Conservation (phyloP, 176 grass and related monocot species). For the Carex littledalei region DNA sequence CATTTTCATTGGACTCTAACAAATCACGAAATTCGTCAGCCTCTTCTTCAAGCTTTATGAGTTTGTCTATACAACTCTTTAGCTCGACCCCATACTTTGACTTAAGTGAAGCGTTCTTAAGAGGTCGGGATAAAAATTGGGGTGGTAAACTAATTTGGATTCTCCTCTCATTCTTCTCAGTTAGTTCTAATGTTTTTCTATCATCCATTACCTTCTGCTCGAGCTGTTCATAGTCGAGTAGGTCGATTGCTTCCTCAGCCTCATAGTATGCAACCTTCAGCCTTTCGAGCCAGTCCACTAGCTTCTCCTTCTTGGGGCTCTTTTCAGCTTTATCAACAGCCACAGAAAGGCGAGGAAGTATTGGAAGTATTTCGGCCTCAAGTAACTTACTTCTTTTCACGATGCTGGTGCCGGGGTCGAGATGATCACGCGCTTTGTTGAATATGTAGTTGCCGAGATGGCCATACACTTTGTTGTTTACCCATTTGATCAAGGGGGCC, state of each 20-base stretch:
- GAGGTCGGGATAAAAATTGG: no score
- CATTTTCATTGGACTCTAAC: background rate
- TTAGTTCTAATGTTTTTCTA: background rate
- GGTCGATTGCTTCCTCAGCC: background rate
- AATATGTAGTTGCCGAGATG: no score
- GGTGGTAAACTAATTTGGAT: background rate
- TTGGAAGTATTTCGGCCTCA: no score
- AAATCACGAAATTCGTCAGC: background rate
- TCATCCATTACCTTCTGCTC: background rate
- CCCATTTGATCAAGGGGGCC: no score
- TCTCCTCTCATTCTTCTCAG: no score
- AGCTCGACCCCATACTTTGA: no score
- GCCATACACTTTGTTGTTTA: background rate
- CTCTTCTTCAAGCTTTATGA: background rate
- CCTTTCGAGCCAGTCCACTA: no score
- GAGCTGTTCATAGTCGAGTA: background rate
- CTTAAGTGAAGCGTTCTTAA: background rate
- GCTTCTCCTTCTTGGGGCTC: background rate
- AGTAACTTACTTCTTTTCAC: background rate
- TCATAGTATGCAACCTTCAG: background rate
- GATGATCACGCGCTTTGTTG: background rate
- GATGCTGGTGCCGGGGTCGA: background rate
- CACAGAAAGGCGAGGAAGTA: background rate
- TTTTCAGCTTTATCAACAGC: background rate
- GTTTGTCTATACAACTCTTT: background rate